Evolutionary conservation across 2,329 filamentous ascomycete genomes (phyloP), one percentile per base, ranked within the genome.

Genomic region (Neopestalotiopsis clavispora): DNA sequence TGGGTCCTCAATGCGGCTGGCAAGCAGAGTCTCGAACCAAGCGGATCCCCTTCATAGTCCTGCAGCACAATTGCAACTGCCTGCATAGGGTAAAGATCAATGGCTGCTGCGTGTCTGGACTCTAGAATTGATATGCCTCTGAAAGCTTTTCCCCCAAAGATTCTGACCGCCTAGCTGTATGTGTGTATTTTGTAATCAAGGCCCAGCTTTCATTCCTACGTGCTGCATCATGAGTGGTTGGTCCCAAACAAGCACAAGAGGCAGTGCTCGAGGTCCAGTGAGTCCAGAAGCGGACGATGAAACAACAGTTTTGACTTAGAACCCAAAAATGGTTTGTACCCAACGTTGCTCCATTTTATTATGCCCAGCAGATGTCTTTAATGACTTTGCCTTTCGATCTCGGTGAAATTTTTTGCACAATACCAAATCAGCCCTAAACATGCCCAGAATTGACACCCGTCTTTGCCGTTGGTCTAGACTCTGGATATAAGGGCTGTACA

Each of bases 1-100:
- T 52, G 45, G 45, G 45, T 52, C 45, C 45, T 52, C 45, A 52
- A 52, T 52, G 45, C 45, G n/a, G 45, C 45, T 52, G 45, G 45
- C n/a, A 12, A n/a, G 23, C 23, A 9, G 45, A 52, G 45, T 52
- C 45, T 52, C 45, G 45, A 52, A 52, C 45, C 45, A 52, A 52
- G 45, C 45, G 45, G 45, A 10, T 52, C 17, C 45, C 17, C 45
- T n/a, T 3, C 6, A 23, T 4, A 4, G 23, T 9, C 17, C 45
- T 52, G 45, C 45, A 17, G 45, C 34, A 10, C 6, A 10, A 10
- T 38, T 38, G 34, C 45, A 52, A 52, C 45, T 52, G 45, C 20
- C 17, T 52, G 6, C 45, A 52, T 52, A 52, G n/a, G 45, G n/a
- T 3, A 10, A n/a, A 14, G n/a, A 52, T n/a, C 17, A 52, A 52